Evolutionary conservation across 108 stramenopile species (phyloP).

Genomic region (Chaetoceros tenuissimus): DNA sequence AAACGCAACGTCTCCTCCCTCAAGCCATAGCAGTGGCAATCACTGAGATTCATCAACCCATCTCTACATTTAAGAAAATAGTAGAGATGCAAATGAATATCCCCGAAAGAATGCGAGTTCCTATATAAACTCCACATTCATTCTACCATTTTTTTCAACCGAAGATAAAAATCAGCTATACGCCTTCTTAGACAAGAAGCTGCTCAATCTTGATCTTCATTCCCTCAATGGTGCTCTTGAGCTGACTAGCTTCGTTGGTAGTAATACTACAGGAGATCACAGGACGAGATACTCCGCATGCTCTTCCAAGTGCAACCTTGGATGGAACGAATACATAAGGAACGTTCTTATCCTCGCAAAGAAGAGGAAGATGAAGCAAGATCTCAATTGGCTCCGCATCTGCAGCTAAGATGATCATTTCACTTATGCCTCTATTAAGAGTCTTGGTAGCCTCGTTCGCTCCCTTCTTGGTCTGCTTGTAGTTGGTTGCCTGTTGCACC

Average conservation of each 20-base stretch:
- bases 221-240: constrained; percentile 91
- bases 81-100: constrained; percentile 29
- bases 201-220: constrained; percentile 99
- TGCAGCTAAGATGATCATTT: constrained; percentile 98
- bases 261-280: constrained; percentile 96
- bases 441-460: constrained; percentile 99
- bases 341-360: constrained; percentile 99
- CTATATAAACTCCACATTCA: constrained; percentile 5
- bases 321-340: constrained; percentile 99
- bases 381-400: constrained; percentile 99
- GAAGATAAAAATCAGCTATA: constrained; percentile 5
- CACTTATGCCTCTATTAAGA: constrained; percentile 96
- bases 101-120: constrained; percentile 37
- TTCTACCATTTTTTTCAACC: constrained; percentile 5
- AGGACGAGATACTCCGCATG: constrained; percentile 97
- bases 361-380: constrained; percentile 94
- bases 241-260: constrained; percentile 97
- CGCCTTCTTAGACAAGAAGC: constrained; percentile 85
- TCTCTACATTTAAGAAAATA: constrained; percentile 20
- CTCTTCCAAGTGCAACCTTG: constrained; percentile 97
- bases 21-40: constrained; percentile 29
- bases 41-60: constrained; percentile 78
- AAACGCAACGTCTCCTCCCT: constrained; percentile 64
- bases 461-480: constrained; percentile 97
- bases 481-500: constrained; percentile 93